Evolutionary conservation across 768 basidiomycete species (phyloP).

Genomic region (Lentinula aciculospora): DNA sequence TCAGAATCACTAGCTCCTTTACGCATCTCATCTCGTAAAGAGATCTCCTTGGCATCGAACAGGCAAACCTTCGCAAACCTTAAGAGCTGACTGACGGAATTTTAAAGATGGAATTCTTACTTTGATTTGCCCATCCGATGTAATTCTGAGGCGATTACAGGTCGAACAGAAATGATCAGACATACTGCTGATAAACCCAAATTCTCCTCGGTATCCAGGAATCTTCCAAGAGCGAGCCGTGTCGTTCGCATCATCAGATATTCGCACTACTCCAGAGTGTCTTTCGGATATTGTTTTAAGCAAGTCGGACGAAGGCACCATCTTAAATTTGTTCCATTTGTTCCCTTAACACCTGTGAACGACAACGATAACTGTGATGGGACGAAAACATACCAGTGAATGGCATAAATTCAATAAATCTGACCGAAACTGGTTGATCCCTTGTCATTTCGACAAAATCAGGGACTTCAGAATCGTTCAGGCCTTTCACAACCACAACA

Average conservation of each 20-base stretch:
- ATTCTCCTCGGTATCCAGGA: slow-evolving; percentile 61
- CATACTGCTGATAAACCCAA: slow-evolving; percentile 93
- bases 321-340: slow-evolving; percentile 77
- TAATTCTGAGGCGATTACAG: slow-evolving; percentile 80
- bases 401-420: slow-evolving; percentile 95
- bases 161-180: slow-evolving; percentile 88
- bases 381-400: slow-evolving; percentile 58
- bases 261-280: slow-evolving; percentile 50
- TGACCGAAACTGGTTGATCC: slow-evolving; percentile 56
- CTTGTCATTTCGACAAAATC: slow-evolving; percentile 78
- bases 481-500: slow-evolving; percentile 73
- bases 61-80: slow-evolving; percentile 61
- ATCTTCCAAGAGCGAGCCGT: slow-evolving; percentile 80
- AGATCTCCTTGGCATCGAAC: slow-evolving; percentile 81
- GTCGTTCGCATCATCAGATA: slow-evolving; percentile 65
- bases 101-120: slow-evolving; percentile 24
- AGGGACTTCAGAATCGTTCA: slow-evolving; percentile 77
- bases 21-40: slow-evolving; percentile 72
- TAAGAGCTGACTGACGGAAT: not conserved
- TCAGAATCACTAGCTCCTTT: slow-evolving; percentile 57
- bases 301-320: slow-evolving; percentile 71
- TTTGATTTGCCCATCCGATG: slow-evolving; percentile 91
- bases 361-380: not conserved
- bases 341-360: slow-evolving; percentile 48
- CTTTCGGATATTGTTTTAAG: slow-evolving; percentile 40